Conservation (phyloP, 2,329 filamentous ascomycete species). For the Botrytis fabae region DNA sequence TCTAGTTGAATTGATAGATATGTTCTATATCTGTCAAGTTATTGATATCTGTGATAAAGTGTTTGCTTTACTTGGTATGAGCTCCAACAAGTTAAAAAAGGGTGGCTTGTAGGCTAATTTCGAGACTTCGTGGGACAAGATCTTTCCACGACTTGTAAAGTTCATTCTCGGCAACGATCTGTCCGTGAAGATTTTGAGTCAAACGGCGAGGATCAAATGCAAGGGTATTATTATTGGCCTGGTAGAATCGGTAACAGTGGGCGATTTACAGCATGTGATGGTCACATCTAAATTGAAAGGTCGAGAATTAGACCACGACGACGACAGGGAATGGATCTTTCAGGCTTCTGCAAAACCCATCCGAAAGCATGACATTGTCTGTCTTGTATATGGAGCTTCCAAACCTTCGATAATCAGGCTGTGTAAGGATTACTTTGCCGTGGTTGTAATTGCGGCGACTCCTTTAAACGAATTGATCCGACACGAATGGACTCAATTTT, state of each 20-base stretch:
- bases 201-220: rapidly evolving
- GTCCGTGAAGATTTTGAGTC: rapidly evolving
- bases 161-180: background rate
- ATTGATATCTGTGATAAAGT: background rate
- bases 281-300: rapidly evolving
- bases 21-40: background rate
- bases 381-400: background rate
- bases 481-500: background rate
- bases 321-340: background rate
- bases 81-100: rapidly evolving
- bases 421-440: background rate
- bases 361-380: background rate
- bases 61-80: background rate
- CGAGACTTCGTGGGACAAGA: background rate
- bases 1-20: background rate
- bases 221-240: background rate
- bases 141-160: background rate
- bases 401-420: background rate
- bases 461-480: background rate
- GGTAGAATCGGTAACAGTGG: background rate
- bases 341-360: background rate
- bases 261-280: background rate
- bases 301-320: rapidly evolving
- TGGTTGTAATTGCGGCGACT: background rate
- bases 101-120: background rate